Evolutionary conservation across 164 flowering plant species (phyloP).

Genomic region (Stephania japonica): DNA sequence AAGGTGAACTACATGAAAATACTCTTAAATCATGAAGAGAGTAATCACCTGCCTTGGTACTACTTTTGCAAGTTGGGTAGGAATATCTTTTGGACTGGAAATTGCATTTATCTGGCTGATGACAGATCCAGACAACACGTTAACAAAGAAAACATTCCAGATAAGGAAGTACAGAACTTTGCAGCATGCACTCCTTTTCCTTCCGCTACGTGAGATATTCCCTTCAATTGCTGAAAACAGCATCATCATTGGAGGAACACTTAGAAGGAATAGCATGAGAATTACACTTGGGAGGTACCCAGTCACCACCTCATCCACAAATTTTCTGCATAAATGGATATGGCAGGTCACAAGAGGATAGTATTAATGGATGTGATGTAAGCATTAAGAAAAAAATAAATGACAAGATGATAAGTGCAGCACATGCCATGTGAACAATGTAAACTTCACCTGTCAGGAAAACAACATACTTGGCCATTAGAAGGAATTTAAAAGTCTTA

Average conservation of each 20-base stretch:
- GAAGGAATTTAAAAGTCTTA: neutral
- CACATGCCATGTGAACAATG: neutral
- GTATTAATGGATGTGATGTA: neutral
- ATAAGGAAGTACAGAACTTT: constrained; percentile 76
- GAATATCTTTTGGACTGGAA: constrained; percentile 54
- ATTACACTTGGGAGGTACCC: constrained; percentile 96
- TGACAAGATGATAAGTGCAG: neutral
- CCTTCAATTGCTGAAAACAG: constrained; percentile 80
- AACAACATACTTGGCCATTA: neutral
- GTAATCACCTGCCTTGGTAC: constrained; percentile 61
- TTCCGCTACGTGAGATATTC: constrained; percentile 64
- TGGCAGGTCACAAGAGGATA: neutral
- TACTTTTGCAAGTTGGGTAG: constrained; percentile 57
- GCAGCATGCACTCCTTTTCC: constrained; percentile 82
- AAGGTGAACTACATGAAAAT: neutral
- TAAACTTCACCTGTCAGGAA: neutral
- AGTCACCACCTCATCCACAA: constrained; percentile 54
- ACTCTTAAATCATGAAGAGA: neutral
- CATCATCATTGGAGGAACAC: constrained; percentile 85
- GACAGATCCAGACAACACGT: constrained; percentile 67
- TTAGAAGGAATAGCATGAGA: constrained; percentile 49
- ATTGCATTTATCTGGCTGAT: constrained; percentile 49
- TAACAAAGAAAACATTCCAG: constrained; percentile 94
- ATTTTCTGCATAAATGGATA: constrained; percentile 43
- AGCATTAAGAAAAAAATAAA: neutral